A percentile compares a stretch with the other conserved stretches of the same genome.
Evolutionary conservation across 495 filamentous ascomycete species (phyloP).

Genomic region (Lasiosphaeriaceae sp.): DNA sequence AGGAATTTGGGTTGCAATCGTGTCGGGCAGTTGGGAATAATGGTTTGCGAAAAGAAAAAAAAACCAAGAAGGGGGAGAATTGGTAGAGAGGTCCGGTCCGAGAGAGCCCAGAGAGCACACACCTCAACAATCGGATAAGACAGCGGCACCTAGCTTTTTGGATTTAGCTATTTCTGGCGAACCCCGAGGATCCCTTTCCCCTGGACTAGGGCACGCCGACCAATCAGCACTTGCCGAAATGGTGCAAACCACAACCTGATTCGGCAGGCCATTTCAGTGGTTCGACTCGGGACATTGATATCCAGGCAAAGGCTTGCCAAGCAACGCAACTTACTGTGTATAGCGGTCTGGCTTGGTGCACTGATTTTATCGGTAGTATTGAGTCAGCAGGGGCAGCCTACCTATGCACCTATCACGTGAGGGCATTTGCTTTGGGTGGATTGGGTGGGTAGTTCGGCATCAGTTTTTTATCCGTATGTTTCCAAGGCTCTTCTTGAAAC

Average conservation of each 20-base stretch:
- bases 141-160: not conserved
- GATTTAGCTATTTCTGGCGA: not conserved
- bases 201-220: not conserved
- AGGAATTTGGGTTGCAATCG: not conserved
- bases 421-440: too few relatives aligned
- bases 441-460: too few relatives aligned
- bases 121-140: not conserved
- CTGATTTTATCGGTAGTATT: too few relatives aligned
- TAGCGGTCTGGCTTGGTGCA: too few relatives aligned
- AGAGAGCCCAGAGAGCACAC: not conserved
- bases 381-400: too few relatives aligned
- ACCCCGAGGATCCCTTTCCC: not conserved
- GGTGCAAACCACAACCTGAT: slow-evolving; percentile 9
- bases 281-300: not conserved
- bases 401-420: too few relatives aligned
- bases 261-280: slow-evolving; percentile 5
- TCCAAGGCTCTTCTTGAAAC: too few relatives aligned
- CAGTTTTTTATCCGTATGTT: too few relatives aligned
- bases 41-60: not conserved
- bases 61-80: not conserved
- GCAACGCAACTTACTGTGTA: too few relatives aligned
- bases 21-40: not conserved
- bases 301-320: too few relatives aligned
- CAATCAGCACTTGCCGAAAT: not conserved
- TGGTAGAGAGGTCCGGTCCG: not conserved